These are phyloP conservation scores for Stachybotrys elegans DNA, from an alignment of 2,329 filamentous ascomycete species.

Conservation along the genomic window DNA sequence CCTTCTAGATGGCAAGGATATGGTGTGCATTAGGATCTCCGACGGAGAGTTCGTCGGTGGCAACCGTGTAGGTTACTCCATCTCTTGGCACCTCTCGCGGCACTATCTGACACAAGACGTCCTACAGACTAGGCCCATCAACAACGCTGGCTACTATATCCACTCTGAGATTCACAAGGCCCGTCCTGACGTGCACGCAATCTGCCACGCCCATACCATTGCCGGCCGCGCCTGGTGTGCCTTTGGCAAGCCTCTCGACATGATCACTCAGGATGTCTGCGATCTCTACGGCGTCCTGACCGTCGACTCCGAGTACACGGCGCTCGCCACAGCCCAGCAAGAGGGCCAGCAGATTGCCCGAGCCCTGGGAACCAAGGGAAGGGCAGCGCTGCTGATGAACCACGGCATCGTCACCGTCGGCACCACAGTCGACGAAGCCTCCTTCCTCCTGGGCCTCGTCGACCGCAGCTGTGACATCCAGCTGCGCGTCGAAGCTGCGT, in stretches of 20 bases:
- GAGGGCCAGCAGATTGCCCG: conserved; percentile 61
- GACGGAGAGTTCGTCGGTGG: conserved; percentile 59
- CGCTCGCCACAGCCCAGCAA: conserved; percentile 52
- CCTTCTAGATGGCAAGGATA: conserved; percentile 60
- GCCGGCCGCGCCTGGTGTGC: conserved; percentile 63
- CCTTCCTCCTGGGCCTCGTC: conserved; percentile 63
- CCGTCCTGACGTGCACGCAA: conserved; percentile 58
- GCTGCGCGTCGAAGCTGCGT: conserved; percentile 61
- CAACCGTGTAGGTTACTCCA: conserved; percentile 34
- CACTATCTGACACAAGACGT: background rate
- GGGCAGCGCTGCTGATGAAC: conserved; percentile 62
- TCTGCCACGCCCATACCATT: conserved; percentile 64
- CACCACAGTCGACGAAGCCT: conserved; percentile 67
- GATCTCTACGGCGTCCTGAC: conserved; percentile 58
- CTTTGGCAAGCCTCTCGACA: conserved; percentile 61
- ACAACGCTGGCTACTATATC: conserved; percentile 65
- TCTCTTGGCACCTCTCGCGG: background rate
- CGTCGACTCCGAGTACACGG: conserved; percentile 55
- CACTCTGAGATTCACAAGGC: conserved; percentile 65
- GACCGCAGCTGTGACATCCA: conserved; percentile 57
- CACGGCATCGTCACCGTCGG: conserved; percentile 70
- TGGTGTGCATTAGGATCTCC: conserved; percentile 57
- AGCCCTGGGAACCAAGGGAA: conserved; percentile 53
- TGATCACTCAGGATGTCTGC: conserved; percentile 65
- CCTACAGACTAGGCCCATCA: conserved; percentile 46